Evolutionary conservation across 2,329 filamentous ascomycete genomes (phyloP), one percentile per base, ranked within the genome.

Genomic region (Tolypocladium tropicale): DNA sequence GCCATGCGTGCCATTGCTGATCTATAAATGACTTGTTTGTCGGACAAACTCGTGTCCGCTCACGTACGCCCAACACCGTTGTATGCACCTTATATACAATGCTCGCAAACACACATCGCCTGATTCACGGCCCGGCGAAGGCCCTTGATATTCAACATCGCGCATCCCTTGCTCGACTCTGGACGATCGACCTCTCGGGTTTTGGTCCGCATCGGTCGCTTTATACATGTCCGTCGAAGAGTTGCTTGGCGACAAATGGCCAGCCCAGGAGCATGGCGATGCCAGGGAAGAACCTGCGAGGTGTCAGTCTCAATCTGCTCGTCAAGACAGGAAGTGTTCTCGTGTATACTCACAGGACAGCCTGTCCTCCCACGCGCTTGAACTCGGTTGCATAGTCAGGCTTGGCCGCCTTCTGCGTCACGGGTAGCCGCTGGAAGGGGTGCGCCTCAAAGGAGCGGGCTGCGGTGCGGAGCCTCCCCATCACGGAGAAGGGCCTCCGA

Each of bases 391-490:
- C 62, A 61, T 70, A 73, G 57, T 72, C 67, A 46, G 63, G 63
- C 34, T 55, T 57, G n/a, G 67, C 66, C 14, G 65, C 51, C 57
- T 62, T 61, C 53, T 66, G 65, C 25, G 62, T 60, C 18, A 60
- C 53, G 48, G 70, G 61, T 16, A 70, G 59, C 52, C 70, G 66
- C 61, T 70, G 65, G 51, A 72, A 71, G 55, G 70, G 68, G 54
- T 73, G 70, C 55, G 69, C 48, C 59, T 73, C 70, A 61, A 70
- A 65, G 36, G 65, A 61, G 54, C 69, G 68, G 39, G 64, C 66
- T 37, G 65, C 65, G 37, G 62, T 64, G 55, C 71, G 68, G 61
- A 71, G 63, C n/a, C 64, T 58, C 36, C 58, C 59, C 46, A 70
- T 60, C 41, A 71, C 62, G 57, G 71, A 73, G 62, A 71, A 70